Evolutionary conservation across 116 monocot genomes (phyloP), one percentile per base, ranked within the genome.

Genomic region (Cymodocea nodosa): DNA sequence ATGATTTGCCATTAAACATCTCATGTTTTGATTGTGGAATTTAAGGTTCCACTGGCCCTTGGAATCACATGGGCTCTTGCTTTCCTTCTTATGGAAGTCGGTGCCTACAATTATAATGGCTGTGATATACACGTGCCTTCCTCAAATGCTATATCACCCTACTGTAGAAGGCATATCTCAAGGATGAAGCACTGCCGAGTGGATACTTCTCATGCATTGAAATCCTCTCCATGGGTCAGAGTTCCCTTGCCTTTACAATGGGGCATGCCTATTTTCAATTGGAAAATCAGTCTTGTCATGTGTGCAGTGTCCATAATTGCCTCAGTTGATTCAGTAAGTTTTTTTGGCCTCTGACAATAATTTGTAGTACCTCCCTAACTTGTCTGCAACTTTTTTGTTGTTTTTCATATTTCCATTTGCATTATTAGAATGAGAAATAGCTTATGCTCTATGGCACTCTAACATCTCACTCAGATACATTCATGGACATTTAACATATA

Each of bases 231-330:
- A 19, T 97, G 97, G 97, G 77, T 97, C 68, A 81, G 91, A 64
- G 80, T 97, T 78, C 97, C 97, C n/a, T 88, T 83, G 70, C 97
- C 97, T 18, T 60, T 97, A 62, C 97, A 97, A 71, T 97, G 97
- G 97, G 97, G 97, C 60, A 91, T 82, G 59, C 97, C 97, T 44
- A 56, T 88, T 64, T 91, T 97, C 60, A 85, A 85, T 63, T 97
- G 87, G 91, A 97, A 88, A 73, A 79, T 91, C 75, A 81, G 79
- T 37, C 53, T 91, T 30, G 81, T 91, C 16, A 88, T 91, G 97
- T 91, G 85, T 71, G 75, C 69, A n/a, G 82, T 78, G 50, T 91
- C 97, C 51, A 61, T 88, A 37, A 88, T 97, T 76, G 85, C 97
- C 62, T 83, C 91, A 60, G 85, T 91, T 70, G 97, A 97, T 80